These are phyloP conservation scores for Przewalskia tangutica DNA, from an alignment of 257 asterid species.

Conservation along the genomic window DNA sequence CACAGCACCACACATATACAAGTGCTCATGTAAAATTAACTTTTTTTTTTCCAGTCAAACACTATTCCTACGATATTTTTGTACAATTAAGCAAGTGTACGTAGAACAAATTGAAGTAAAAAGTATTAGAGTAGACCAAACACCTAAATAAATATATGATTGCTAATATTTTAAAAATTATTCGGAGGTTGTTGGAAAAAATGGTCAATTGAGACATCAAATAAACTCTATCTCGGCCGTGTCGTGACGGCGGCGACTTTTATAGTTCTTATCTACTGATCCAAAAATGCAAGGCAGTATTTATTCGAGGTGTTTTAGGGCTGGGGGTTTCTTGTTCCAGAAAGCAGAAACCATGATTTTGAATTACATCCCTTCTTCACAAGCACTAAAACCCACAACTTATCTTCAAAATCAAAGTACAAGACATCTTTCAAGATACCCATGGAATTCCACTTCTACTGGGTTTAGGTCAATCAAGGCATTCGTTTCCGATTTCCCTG, in stretches of 20 bases:
- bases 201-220: too few species aligned
- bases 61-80: too few species aligned
- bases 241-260: slow-evolving; percentile 1
- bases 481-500: slow-evolving; percentile 57
- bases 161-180: too few species aligned
- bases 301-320: slow-evolving; percentile 20
- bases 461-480: slow-evolving; percentile 36
- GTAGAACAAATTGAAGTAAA: too few species aligned
- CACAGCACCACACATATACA: too few species aligned
- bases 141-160: too few species aligned
- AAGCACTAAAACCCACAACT: neutral
- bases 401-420: slow-evolving; percentile 9
- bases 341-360: slow-evolving; percentile 6
- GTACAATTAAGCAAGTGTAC: too few species aligned
- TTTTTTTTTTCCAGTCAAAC: too few species aligned
- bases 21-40: too few species aligned
- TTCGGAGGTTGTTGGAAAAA: too few species aligned
- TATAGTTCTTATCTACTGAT: neutral
- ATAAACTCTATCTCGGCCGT: neutral
- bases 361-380: neutral
- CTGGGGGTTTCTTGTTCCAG: slow-evolving; percentile 10
- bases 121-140: too few species aligned
- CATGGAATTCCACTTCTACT: slow-evolving; percentile 37
- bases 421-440: slow-evolving; percentile 29
- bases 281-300: slow-evolving; percentile 17